Base-by-base conservation (phyloP, 2,329 filamentous ascomycete species). In the Neonectria coccinea region DNA sequence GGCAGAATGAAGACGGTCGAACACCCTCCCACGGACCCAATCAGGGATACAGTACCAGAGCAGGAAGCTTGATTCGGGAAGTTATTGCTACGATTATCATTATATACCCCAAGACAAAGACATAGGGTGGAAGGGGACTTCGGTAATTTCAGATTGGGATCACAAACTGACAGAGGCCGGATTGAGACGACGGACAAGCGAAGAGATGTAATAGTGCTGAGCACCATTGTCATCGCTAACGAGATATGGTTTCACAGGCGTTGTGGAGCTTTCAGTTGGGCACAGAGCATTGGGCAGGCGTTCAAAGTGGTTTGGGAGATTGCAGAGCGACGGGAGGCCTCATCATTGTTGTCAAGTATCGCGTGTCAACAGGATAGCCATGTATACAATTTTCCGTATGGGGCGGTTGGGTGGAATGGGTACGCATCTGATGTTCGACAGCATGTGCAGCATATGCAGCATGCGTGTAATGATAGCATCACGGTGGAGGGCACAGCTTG, bases 1-100 rank as follows among this genome's bases (percentile, higher is more conserved):
- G 83, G 82, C 39, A 79, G 79, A 69, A 75, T 81, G 67, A 82
- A 79, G 64, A 67, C 71, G 27, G 70, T 70, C n/a, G 77, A 79
- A 55, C 69, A 72, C 16, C 70, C 75, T 33, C 71, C 77, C 20
- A 69, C 71, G 33, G 76, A 78, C 27, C 71, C 74, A 14, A 64
- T 67, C n/a, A 65, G 71, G 53, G 74, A 71, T 60, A 63, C 66
- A 16, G 65, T 64, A 48, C 55, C 66, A 25, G 68, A 71, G 29
- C 59, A 69, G 56, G 58, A 66, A 42, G 60, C 62, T 8, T 63
- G 47, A 62, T 39, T 27, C 10, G 27, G 47, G 50, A 50, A 44
- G 4, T 36, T 51, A 33, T 33, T n/a, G 2, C 12, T 2, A 12
- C 29, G 22, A 33, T 51, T 20, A 51, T 20, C 6, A 31, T 33